Evolutionary conservation across 345 rosid species (phyloP), one percentile per base, ranked within the genome.

Genomic region (Orychophragmus violaceus): DNA sequence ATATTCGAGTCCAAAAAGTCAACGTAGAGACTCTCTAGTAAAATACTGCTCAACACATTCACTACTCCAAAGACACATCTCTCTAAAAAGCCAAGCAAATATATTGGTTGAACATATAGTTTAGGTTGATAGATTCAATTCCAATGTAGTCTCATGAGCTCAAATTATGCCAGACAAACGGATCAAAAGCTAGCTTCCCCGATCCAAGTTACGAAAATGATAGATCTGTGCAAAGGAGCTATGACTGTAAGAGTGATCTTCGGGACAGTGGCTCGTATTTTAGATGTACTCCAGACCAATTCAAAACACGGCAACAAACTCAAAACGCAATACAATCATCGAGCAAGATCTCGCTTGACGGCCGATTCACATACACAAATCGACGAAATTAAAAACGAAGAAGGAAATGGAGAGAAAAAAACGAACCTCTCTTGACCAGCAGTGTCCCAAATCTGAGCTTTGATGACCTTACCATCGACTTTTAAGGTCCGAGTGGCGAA

Each of bases 361-460:
- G 4, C 2, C 66, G 22, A 57, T n/a, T n/a, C n/a, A n/a, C n/a
- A n/a, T n/a, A n/a, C n/a, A n/a, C n/a, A n/a, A n/a, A n/a, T n/a
- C n/a, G n/a, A n/a, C n/a, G n/a, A n/a, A n/a, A n/a, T n/a, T n/a
- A n/a, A n/a, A n/a, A n/a, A n/a, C n/a, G n/a, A n/a, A n/a, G n/a
- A n/a, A n/a, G n/a, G n/a, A n/a, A n/a, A n/a, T n/a, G n/a, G n/a
- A n/a, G 32, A 52, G 48, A 5, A 22, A 32, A 35, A 33, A 48
- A 30, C 72, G 49, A 73, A 76, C 76, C 79, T 76, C 71, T 70
- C 79, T n/a, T 86, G 91, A 24, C 91, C 88, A 62, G 91, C 88
- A 71, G 91, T 86, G 11, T 86, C 91, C 91, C 91, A 86, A 82
- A 86, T 84, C 83, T 86, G 91, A 52, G 88, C 88, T 58, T 86